Evolutionary conservation across 495 filamentous ascomycete species (phyloP).

Genomic region (Margaritispora aquatica): DNA sequence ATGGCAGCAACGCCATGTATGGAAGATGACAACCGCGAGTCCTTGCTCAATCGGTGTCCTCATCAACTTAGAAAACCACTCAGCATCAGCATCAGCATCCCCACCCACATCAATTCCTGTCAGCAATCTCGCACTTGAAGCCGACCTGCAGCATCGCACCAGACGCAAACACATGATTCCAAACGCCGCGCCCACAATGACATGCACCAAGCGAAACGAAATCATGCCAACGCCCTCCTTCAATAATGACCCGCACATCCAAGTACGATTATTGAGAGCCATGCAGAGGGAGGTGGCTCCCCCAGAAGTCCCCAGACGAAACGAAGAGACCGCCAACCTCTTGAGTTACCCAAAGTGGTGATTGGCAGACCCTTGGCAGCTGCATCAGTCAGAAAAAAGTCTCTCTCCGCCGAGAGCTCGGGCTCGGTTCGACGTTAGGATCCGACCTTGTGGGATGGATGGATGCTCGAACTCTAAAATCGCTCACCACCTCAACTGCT

Average conservation of each 20-base stretch:
- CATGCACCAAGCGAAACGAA: not conserved
- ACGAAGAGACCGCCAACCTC: not conserved
- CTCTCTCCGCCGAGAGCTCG: not conserved
- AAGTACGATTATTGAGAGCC: not conserved
- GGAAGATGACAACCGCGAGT: not conserved
- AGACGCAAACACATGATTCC: no score
- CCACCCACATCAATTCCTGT: no score
- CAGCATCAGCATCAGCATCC: not conserved
- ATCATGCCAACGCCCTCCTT: not conserved
- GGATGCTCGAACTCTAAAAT: not conserved
- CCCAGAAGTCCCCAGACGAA: not conserved
- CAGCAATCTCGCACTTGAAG: not conserved
- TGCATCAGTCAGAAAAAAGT: not conserved
- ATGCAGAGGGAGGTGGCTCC: not conserved
- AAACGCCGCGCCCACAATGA: not conserved
- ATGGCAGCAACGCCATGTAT: not conserved
- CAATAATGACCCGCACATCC: not conserved
- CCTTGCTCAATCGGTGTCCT: not conserved
- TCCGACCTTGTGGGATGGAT: not conserved
- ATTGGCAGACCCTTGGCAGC: not conserved
- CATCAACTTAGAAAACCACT: not conserved
- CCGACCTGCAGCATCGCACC: not conserved
- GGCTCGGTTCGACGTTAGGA: not conserved
- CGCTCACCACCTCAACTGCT: not conserved
- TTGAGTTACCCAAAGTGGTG: not conserved